phyloP scores from a whole-genome alignment of 2,329 filamentous ascomycete genomes.

The Calonectria hawksworthii region DNA sequence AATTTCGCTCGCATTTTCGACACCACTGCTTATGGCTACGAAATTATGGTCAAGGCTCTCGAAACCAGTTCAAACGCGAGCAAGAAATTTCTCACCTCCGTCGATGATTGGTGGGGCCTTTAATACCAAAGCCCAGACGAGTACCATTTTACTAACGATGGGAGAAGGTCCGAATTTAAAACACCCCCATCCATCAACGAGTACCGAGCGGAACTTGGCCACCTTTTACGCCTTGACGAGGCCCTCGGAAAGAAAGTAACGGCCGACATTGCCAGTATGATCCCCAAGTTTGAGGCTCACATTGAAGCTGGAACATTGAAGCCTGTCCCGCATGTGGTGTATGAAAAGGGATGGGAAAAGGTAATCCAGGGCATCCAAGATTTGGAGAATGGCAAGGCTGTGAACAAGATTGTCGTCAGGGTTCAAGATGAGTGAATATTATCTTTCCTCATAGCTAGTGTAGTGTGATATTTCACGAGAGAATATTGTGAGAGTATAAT shows the following conservation, averaged over 20 bases:
- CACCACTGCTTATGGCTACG: conserved; percentile 45
- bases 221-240: conserved; percentile 40
- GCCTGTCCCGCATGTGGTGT: conserved; percentile 39
- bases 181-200: conserved; percentile 38
- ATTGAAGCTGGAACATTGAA: conserved; percentile 40
- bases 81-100: conserved; percentile 50
- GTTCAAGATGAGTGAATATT: conserved; percentile 22
- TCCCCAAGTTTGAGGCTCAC: conserved; percentile 41
- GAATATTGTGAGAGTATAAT: background rate
- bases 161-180: conserved; percentile 41
- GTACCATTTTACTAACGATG: background rate
- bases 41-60: conserved; percentile 50
- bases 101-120: conserved; percentile 50
- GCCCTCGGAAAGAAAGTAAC: conserved; percentile 33
- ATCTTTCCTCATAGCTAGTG: no score
- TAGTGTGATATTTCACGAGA: no score
- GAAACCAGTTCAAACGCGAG: conserved; percentile 36
- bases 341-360: conserved; percentile 45
- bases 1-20: conserved; percentile 53
- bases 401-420: conserved; percentile 47
- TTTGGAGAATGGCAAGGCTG: conserved; percentile 36
- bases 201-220: conserved; percentile 45
- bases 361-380: conserved; percentile 40
- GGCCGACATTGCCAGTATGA: conserved; percentile 25
- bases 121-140: background rate